Conservation (phyloP, 257 asterid species). For the Hygrophila difformis region DNA sequence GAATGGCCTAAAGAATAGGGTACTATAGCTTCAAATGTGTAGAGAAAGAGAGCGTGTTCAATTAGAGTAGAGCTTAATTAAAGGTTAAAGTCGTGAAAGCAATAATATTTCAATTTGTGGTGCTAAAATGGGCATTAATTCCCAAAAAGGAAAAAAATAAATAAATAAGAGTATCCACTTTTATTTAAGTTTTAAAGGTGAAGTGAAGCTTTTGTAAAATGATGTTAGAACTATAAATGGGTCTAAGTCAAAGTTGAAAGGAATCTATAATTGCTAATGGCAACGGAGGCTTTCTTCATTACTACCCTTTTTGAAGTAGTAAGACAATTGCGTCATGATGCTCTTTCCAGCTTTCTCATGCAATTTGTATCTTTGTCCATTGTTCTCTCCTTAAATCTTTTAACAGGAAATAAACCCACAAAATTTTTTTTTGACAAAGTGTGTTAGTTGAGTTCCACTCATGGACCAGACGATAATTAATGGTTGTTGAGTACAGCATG, state of each 20-base stretch:
- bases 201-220: no score
- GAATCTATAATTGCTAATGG: background rate
- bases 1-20: no score
- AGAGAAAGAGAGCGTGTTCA: no score
- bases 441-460: background rate
- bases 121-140: no score
- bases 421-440: no score
- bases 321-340: background rate
- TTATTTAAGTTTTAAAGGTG: background rate
- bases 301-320: background rate
- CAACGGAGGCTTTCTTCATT: background rate
- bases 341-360: background rate
- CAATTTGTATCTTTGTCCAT: no score
- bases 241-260: background rate
- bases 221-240: background rate
- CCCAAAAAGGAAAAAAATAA: no score
- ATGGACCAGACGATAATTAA: background rate
- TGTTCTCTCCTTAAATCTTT: background rate
- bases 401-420: no score
- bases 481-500: background rate
- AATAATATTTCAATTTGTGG: no score
- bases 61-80: background rate
- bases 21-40: no score
- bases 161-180: no score
- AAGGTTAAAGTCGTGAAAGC: no score